These are phyloP conservation scores for Physcia stellaris DNA, from an alignment of 495 filamentous ascomycete species.

Conservation along the genomic window DNA sequence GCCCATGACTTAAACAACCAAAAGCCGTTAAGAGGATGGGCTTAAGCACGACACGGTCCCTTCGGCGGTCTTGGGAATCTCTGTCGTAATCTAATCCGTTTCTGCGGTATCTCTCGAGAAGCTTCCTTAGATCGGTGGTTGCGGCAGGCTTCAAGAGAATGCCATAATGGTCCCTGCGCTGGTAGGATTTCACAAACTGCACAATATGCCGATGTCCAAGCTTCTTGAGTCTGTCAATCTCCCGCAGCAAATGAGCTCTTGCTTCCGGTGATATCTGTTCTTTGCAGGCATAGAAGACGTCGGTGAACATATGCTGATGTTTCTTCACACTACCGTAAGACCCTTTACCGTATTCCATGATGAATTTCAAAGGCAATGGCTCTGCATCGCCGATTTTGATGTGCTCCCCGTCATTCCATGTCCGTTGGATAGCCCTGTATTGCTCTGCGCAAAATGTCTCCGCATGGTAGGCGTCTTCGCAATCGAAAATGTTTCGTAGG, in stretches of 20 bases:
- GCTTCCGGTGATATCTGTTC: slow-evolving; percentile 7
- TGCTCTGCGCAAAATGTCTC: slow-evolving; percentile 4
- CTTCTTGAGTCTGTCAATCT: slow-evolving; percentile 1
- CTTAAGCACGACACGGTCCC: background rate
- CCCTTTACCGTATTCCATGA: background rate
- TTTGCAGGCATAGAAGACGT: slow-evolving; percentile 2
- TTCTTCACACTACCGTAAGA: slow-evolving; percentile 1
- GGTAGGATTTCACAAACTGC: slow-evolving; percentile 8
- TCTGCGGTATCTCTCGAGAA: slow-evolving; percentile 1
- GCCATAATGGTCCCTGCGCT: slow-evolving; percentile 4
- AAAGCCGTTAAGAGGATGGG: slow-evolving; percentile 5
- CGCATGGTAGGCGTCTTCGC: background rate
- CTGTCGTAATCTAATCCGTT: background rate
- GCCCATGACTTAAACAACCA: slow-evolving; percentile 4
- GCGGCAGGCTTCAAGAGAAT: slow-evolving; percentile 7
- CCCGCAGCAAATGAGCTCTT: too few relatives aligned
- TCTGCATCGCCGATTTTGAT: slow-evolving; percentile 4
- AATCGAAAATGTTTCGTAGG: slow-evolving; percentile 2
- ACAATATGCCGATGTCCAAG: slow-evolving; percentile 9
- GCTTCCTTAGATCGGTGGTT: slow-evolving; percentile 1
- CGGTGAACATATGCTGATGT: background rate
- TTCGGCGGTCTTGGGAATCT: background rate
- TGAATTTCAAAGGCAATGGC: slow-evolving; percentile 4
- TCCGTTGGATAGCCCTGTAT: slow-evolving; percentile 1
- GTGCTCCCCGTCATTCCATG: slow-evolving; percentile 4